These are phyloP conservation scores for Cercospora berteroae DNA, from an alignment of 2,329 filamentous ascomycete genomes.

Conservation along the genomic window DNA sequence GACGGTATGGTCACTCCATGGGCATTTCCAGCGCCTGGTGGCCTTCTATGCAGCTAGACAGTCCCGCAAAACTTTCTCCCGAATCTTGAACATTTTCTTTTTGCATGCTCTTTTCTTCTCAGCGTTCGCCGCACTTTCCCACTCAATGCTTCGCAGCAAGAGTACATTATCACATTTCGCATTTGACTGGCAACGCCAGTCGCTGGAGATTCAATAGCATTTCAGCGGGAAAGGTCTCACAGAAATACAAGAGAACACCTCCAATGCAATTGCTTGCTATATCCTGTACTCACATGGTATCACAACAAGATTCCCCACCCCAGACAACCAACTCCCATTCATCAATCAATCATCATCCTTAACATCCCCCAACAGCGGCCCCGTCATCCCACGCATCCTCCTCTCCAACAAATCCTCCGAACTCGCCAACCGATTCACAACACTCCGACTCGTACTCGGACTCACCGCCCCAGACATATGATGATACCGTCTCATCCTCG, in stretches of 20 bases:
- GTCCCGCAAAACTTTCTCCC: slow-evolving; percentile 8
- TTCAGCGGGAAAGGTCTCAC: no score
- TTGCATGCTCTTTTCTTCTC: no score
- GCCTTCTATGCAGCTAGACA: slow-evolving; percentile 13
- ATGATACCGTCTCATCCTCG: slow-evolving; percentile 29
- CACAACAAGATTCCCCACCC: not conserved
- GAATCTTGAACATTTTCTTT: not conserved
- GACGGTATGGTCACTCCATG: not conserved
- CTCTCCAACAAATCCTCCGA: slow-evolving; percentile 48
- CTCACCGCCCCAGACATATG: slow-evolving; percentile 30
- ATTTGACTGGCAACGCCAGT: no score
- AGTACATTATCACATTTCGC: no score
- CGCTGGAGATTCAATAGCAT: no score
- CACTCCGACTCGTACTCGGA: slow-evolving; percentile 37
- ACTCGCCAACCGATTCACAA: slow-evolving; percentile 46
- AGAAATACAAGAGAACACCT: not conserved
- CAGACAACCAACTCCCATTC: not conserved
- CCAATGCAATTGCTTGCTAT: slow-evolving; percentile 8
- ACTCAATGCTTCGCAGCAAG: no score
- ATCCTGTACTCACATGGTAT: not conserved
- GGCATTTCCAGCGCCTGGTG: not conserved
- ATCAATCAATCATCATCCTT: slow-evolving; percentile 2
- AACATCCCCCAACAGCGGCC: slow-evolving; percentile 9
- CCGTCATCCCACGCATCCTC: slow-evolving; percentile 49
- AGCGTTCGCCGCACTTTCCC: no score